These are phyloP conservation scores for Dimocarpus longan DNA, from an alignment of 345 rosid genomes.

Conservation along the genomic window DNA sequence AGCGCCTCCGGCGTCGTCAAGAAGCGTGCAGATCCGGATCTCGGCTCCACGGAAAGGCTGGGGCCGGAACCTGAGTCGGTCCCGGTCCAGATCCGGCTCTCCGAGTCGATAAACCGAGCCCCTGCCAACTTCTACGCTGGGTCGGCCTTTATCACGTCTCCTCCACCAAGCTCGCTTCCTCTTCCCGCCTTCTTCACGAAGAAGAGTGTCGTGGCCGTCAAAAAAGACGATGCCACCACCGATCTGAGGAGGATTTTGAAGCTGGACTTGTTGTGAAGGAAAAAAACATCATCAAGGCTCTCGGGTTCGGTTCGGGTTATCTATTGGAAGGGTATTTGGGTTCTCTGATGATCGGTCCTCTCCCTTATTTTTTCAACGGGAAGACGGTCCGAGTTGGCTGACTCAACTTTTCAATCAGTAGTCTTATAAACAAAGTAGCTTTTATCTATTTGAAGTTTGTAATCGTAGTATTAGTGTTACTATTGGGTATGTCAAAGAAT, in stretches of 20 bases:
- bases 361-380: constrained; percentile 97
- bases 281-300: too few relatives aligned
- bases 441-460: neutral
- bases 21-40: constrained; percentile 31
- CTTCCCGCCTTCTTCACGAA: constrained; percentile 69
- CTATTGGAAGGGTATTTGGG: constrained; percentile 7
- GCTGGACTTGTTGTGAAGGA: constrained; percentile 34
- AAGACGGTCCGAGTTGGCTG: constrained; percentile 40
- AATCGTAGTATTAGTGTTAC: neutral
- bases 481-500: neutral
- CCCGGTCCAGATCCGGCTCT: constrained; percentile 32
- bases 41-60: constrained; percentile 34
- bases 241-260: constrained; percentile 57
- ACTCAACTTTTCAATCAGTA: constrained; percentile 26
- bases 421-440: neutral
- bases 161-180: constrained; percentile 94
- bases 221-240: constrained; percentile 48
- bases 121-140: constrained; percentile 65
- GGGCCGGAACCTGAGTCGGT: constrained; percentile 41
- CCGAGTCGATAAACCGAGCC: constrained; percentile 23
- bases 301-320: neutral
- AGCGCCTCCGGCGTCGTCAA: too few relatives aligned
- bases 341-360: constrained; percentile 26
- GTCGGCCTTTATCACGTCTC: constrained; percentile 67
- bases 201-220: constrained; percentile 29